Conservation (phyloP, 768 basidiomycete species). For the Asterophora lycoperdoides region DNA sequence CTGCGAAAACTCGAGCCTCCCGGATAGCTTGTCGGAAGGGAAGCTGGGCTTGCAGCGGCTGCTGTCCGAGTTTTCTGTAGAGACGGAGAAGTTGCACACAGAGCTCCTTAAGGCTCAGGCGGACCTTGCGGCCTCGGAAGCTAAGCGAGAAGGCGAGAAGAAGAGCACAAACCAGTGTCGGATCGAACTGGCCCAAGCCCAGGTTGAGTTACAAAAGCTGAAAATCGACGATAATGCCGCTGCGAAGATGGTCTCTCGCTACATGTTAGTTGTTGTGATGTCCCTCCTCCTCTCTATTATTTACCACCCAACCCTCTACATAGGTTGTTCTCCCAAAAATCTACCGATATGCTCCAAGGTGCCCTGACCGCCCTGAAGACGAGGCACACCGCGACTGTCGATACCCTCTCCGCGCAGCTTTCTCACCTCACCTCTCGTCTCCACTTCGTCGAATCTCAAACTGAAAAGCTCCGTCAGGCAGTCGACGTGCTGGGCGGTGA, state of each 20-base stretch:
- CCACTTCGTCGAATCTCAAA: constrained; percentile 37
- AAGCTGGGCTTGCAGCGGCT: constrained; percentile 46
- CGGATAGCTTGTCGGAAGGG: constrained; percentile 43
- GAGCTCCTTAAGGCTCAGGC: constrained; percentile 39
- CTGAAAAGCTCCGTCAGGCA: constrained; percentile 48
- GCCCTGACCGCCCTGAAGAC: constrained; percentile 55
- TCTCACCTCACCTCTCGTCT: constrained; percentile 41
- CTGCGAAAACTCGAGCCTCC: constrained; percentile 11
- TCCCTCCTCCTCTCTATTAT: neutral
- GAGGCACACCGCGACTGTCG: constrained; percentile 58
- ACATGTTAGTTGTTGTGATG: constrained; percentile 58
- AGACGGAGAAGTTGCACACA: constrained; percentile 41
- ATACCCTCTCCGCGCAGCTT: constrained; percentile 52
- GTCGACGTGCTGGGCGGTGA: constrained; percentile 72
- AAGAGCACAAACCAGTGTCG: constrained; percentile 39
- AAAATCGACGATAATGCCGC: constrained; percentile 69
- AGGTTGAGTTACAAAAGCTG: constrained; percentile 50
- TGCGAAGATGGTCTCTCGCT: constrained; percentile 78
- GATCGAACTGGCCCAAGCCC: constrained; percentile 39
- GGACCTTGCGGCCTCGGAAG: constrained; percentile 39
- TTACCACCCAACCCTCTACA: too few relatives aligned
- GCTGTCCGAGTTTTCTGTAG: constrained; percentile 43
- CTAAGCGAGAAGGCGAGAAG: constrained; percentile 44
- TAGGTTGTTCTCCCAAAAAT: constrained; percentile 63
- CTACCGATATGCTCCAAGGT: constrained; percentile 60